Evolutionary conservation across 805 yeast genomes (phyloP).

Genomic region (Torulaspora gathmanii): DNA sequence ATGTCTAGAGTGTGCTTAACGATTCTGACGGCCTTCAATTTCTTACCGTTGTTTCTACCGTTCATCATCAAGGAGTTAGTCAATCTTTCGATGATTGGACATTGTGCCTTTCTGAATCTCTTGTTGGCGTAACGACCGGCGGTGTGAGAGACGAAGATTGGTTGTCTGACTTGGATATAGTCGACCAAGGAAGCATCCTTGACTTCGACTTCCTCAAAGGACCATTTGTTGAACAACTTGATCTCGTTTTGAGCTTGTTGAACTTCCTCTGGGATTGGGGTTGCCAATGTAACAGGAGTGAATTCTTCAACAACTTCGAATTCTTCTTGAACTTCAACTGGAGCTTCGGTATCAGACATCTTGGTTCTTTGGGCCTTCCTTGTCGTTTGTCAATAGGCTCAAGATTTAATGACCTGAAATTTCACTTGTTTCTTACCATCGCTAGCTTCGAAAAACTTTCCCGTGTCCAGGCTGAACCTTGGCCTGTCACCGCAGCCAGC

Average conservation of each 20-base stretch:
- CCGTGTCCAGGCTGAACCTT: neutral
- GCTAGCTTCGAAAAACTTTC: slow-evolving; percentile 3
- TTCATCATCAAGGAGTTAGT: slow-evolving; percentile 99
- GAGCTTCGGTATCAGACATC: slow-evolving; percentile 85
- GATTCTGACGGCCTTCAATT: slow-evolving; percentile 99
- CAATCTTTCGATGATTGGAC: slow-evolving; percentile 98
- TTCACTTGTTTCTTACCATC: slow-evolving; percentile 5
- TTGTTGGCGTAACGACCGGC: slow-evolving; percentile 99
- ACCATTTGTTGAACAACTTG: slow-evolving; percentile 99
- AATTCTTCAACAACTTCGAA: slow-evolving; percentile 69
- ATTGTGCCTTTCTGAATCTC: slow-evolving; percentile 99
- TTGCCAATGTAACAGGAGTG: slow-evolving; percentile 75
- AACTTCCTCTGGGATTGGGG: slow-evolving; percentile 94
- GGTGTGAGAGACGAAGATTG: slow-evolving; percentile 97
- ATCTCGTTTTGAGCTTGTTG: slow-evolving; percentile 94
- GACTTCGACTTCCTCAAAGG: slow-evolving; percentile 94
- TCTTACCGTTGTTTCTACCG: slow-evolving; percentile 99
- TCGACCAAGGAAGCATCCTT: slow-evolving; percentile 97
- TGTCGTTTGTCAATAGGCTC: slow-evolving; percentile 9
- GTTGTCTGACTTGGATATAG: slow-evolving; percentile 96
- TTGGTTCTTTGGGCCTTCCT: slow-evolving; percentile 28
- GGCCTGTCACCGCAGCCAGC: neutral
- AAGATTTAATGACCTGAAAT: neutral
- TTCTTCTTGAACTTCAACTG: slow-evolving; percentile 55
- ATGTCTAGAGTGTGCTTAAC: slow-evolving; percentile 99